Evolutionary conservation across 345 rosid species (phyloP).

Genomic region (Dovyalis caffra): DNA sequence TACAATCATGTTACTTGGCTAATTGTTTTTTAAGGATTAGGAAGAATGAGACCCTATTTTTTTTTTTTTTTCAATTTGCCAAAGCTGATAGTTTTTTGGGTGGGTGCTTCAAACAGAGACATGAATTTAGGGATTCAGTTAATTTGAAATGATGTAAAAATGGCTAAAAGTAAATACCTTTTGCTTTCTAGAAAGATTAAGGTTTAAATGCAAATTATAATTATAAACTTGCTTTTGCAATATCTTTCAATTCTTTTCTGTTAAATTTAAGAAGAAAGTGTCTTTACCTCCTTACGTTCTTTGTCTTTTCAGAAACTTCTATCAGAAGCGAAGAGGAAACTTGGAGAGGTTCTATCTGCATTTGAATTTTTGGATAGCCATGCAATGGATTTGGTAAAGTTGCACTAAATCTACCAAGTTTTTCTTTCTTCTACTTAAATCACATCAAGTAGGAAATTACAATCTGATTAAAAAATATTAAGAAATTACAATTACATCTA

Average conservation of each 20-base stretch:
- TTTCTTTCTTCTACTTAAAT: background rate
- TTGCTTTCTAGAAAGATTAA: background rate
- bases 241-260: background rate
- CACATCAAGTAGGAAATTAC: background rate
- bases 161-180: background rate
- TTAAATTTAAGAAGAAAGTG: background rate
- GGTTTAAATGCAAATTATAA: background rate
- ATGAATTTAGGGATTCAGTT: no score
- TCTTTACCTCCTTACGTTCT: constrained; percentile 5
- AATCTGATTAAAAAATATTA: background rate
- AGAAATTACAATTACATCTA: background rate
- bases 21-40: no score
- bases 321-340: constrained; percentile 77
- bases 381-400: constrained; percentile 70
- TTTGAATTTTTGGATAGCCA: constrained; percentile 81
- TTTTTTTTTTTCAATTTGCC: no score
- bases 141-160: background rate
- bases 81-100: no score
- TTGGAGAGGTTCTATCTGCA: constrained; percentile 92
- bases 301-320: constrained; percentile 63
- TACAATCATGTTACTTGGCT: no score
- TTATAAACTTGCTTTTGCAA: background rate
- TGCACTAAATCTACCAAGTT: constrained; percentile 5
- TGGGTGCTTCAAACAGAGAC: no score
- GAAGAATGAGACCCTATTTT: no score